Conservation (phyloP, 176 grass and related monocot species). For the Phoenix dactylifera region DNA sequence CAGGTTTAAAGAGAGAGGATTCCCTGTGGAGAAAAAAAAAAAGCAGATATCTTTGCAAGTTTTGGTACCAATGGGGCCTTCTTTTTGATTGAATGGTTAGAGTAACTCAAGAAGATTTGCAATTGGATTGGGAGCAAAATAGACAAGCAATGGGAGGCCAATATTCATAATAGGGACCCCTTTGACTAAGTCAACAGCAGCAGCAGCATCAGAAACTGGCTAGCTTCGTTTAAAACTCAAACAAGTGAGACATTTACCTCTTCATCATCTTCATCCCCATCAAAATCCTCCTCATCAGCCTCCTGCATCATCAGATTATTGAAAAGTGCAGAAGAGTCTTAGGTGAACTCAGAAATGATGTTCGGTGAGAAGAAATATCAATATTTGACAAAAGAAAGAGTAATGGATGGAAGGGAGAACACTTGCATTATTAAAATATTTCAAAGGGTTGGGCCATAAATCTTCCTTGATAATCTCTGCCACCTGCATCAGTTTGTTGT, state of each 20-base stretch:
- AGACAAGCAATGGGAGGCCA: not conserved
- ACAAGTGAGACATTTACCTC: not conserved
- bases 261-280: constrained; percentile 14
- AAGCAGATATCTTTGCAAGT: too few species aligned
- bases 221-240: not conserved
- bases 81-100: too few species aligned
- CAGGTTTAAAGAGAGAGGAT: too few species aligned
- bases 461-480: constrained; percentile 88
- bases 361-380: too few species aligned
- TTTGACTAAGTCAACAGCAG: too few species aligned
- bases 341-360: not conserved
- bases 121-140: not conserved
- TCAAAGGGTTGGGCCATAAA: constrained; percentile 89
- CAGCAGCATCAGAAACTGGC: not conserved
- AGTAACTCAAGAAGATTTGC: too few species aligned
- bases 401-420: not conserved
- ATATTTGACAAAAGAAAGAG: not conserved
- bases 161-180: not conserved
- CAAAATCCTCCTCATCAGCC: constrained; percentile 14
- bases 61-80: too few species aligned
- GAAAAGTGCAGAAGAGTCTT: not conserved
- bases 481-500: constrained; percentile 18
- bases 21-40: too few species aligned
- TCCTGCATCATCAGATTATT: constrained; percentile 8
- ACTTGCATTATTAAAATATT: constrained; percentile 73